A percentile compares a stretch with the other conserved stretches of the same genome.
These are phyloP conservation scores for Ceratobasidium sp. DNA, from an alignment of 1,284 basidiomycete genomes.

Conservation along the genomic window DNA sequence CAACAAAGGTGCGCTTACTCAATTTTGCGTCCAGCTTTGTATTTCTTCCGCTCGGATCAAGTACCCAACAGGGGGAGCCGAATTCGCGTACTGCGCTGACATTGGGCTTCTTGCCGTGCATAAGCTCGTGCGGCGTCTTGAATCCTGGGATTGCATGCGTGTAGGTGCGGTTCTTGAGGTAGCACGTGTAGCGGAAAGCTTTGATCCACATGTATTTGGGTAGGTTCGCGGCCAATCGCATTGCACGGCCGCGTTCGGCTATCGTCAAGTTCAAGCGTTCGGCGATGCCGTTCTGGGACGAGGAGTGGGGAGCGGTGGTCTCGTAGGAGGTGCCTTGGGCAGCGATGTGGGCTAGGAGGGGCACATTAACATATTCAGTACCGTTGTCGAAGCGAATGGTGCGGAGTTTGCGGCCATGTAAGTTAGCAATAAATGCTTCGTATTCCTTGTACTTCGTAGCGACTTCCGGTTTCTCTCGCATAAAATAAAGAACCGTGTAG, in stretches of 20 bases:
- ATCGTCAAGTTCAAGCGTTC: constrained; percentile 44
- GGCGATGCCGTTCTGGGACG: constrained; percentile 48
- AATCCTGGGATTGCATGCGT: constrained; percentile 37
- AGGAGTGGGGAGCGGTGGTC: constrained; percentile 44
- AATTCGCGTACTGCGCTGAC: constrained; percentile 47
- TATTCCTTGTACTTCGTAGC: background rate
- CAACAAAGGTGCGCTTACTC: background rate
- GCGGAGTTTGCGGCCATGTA: background rate
- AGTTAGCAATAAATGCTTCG: background rate
- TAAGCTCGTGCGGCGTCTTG: constrained; percentile 52
- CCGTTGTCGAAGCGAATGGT: constrained; percentile 10
- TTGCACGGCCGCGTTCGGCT: constrained; percentile 20
- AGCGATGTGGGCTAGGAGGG: background rate
- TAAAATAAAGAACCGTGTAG: background rate
- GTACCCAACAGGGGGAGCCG: constrained; percentile 12
- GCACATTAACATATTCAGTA: background rate
- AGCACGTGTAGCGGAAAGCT: constrained; percentile 36
- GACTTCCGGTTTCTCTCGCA: background rate
- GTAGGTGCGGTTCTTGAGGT: constrained; percentile 42
- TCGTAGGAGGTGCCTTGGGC: constrained; percentile 41
- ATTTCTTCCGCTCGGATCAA: constrained; percentile 1
- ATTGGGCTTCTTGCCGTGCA: constrained; percentile 51
- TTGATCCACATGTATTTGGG: constrained; percentile 37
- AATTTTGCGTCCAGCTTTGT: constrained; percentile 38
- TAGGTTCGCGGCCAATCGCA: constrained; percentile 38